Evolutionary conservation across 306 rosid genomes (phyloP).

Genomic region (Rosa rugosa): DNA sequence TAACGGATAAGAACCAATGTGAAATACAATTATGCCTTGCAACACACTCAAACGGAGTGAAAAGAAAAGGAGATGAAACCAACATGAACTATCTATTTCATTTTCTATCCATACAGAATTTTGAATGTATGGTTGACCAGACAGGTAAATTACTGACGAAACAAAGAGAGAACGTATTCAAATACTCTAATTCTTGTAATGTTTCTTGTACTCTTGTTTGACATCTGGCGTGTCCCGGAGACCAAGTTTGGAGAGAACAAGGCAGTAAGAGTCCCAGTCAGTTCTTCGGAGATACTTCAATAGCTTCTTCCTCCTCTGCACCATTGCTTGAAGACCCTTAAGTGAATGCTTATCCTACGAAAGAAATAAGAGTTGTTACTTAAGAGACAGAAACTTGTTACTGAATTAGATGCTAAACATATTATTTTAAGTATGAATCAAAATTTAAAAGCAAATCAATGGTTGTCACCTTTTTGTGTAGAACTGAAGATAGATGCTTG

Average conservation of each 20-base stretch:
- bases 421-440: not conserved
- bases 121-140: not conserved
- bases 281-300: constrained; percentile 86
- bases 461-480: constrained; percentile 84
- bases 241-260: constrained; percentile 75
- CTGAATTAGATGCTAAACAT: not conserved
- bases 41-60: not conserved
- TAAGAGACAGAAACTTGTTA: not conserved
- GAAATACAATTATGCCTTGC: constrained; percentile 1
- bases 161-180: not conserved
- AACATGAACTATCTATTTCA: constrained; percentile 1
- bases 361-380: not conserved
- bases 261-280: constrained; percentile 91
- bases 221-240: constrained; percentile 83
- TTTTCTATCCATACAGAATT: constrained; percentile 1
- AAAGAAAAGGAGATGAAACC: not conserved
- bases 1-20: not conserved
- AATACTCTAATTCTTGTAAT: constrained; percentile 2
- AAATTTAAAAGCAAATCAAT: constrained; percentile 8
- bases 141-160: not conserved
- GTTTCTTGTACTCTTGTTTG: constrained; percentile 30
- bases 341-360: constrained; percentile 88
- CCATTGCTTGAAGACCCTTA: constrained; percentile 84
- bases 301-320: constrained; percentile 75
- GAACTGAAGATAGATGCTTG: constrained; percentile 67